These are phyloP conservation scores for Phoma sp. DNA, from an alignment of 2,329 filamentous ascomycete genomes.

Conservation along the genomic window DNA sequence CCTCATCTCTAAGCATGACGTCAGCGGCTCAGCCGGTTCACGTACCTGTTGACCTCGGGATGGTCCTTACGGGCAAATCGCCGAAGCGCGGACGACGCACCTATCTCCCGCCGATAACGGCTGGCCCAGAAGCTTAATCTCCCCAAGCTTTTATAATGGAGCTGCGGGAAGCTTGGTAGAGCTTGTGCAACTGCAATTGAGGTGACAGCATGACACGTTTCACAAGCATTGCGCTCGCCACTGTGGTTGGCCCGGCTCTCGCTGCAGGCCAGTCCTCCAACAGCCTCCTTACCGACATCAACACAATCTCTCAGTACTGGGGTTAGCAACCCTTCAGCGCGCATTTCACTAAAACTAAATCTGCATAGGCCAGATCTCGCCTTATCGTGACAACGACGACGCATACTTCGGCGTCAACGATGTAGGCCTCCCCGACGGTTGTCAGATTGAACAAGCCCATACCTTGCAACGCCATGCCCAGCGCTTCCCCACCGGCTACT, in stretches of 20 bases:
- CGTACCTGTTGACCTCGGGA: background rate
- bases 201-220: background rate
- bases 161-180: background rate
- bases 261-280: background rate
- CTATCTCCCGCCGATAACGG: background rate
- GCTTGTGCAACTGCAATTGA: background rate
- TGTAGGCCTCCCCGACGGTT: background rate
- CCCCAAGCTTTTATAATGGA: background rate
- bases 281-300: background rate
- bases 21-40: background rate
- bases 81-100: background rate
- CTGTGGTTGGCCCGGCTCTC: background rate
- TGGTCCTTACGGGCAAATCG: background rate
- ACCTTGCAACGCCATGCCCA: background rate
- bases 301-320: background rate
- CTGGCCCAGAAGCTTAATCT: background rate
- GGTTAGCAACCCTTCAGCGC: background rate
- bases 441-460: background rate
- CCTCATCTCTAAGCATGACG: background rate
- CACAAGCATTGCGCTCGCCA: background rate
- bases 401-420: background rate
- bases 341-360: background rate
- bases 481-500: background rate
- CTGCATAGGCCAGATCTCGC: background rate
- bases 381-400: background rate